Base-by-base conservation (phyloP, 73 alveolate species). In the Stentor coeruleus region DNA sequence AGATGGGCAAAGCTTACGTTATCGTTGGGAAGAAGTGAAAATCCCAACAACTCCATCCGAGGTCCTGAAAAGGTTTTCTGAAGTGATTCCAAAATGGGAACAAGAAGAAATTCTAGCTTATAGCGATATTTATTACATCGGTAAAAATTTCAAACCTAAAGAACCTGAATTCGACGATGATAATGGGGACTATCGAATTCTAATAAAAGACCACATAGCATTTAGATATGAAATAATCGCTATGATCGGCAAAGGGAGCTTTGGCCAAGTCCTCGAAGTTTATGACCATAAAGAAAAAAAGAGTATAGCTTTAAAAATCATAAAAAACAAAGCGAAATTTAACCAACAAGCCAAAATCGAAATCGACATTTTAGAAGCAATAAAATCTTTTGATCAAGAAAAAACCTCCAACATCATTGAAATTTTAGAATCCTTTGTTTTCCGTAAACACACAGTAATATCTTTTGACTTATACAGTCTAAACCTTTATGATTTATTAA, bases 231-330 rank as follows among this genome's bases (percentile, higher is more conserved):
- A 97, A 87, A 88, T 95, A 58, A 60, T 90, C 28, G 87, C 87
- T 39, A 38, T 87, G 40, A 89, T 97, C 15, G 99, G 99, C 3
- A 84, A 91, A 79, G 99, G 99, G 0, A 88, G 97, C 3, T 97
- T 95, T 85, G 99, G 99, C 28, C 95, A 95, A 82, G 99, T 96
- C 3, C 79, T 95, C 1, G 76, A 94, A 87, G 96, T 97, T 11
- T 86, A 81, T 38, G 99, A 97, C 86, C 99, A 97, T 83, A 90
- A 94, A 82, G 85, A 84, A 38, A 92, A 93, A 85, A 96, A 92
- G 75, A 33, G 77, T 4, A 90, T 89, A 35, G 98, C 99, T n/a
- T 59, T 97, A 35, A 97, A 97, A 92, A 93, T 97, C 36, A 93
- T 97, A 39, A 92, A 93, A 83, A 91, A 96, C 58, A 89, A 94